Evolutionary conservation across 208 protist species (phyloP).

Genomic region (Acanthamoeba healyi): DNA sequence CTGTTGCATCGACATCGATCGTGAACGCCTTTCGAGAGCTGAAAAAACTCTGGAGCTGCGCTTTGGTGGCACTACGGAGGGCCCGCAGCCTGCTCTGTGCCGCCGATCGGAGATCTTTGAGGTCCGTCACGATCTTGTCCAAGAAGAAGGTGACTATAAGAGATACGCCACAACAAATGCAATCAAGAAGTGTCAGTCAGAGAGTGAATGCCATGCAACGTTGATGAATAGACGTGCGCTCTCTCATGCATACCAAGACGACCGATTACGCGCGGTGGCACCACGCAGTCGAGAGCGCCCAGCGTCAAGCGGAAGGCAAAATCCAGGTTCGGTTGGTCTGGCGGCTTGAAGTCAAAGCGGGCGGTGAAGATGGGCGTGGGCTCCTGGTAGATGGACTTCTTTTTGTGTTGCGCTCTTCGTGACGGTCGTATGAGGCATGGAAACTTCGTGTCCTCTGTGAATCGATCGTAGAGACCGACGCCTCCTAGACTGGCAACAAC

Average conservation of each 20-base stretch:
- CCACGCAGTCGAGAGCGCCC: constrained; percentile 52
- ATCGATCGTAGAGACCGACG: constrained; percentile 26
- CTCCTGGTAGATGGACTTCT: neutral
- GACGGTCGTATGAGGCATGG: constrained; percentile 59
- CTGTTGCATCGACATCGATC: constrained; percentile 68
- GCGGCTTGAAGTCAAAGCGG: constrained; percentile 53
- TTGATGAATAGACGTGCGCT: neutral
- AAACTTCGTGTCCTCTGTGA: constrained; percentile 43
- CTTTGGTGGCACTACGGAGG: constrained; percentile 58
- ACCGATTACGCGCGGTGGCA: constrained; percentile 47
- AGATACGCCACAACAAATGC: neutral
- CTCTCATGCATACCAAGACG: constrained; percentile 18
- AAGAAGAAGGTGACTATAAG: constrained; percentile 66
- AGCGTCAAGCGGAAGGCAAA: constrained; percentile 57
- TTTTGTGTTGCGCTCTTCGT: neutral
- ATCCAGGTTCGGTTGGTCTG: constrained; percentile 44
- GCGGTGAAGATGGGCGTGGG: constrained; percentile 52
- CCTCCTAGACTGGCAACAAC: constrained; percentile 27
- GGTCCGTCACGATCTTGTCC: constrained; percentile 59
- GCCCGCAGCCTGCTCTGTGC: constrained; percentile 62
- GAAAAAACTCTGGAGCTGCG: constrained; percentile 57
- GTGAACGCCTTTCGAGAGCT: constrained; percentile 5
- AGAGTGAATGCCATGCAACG: neutral
- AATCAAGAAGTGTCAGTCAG: neutral
- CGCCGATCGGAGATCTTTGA: constrained; percentile 58